These are phyloP conservation scores for Combretum micranthum DNA, from an alignment of 345 rosid species.

Conservation along the genomic window DNA sequence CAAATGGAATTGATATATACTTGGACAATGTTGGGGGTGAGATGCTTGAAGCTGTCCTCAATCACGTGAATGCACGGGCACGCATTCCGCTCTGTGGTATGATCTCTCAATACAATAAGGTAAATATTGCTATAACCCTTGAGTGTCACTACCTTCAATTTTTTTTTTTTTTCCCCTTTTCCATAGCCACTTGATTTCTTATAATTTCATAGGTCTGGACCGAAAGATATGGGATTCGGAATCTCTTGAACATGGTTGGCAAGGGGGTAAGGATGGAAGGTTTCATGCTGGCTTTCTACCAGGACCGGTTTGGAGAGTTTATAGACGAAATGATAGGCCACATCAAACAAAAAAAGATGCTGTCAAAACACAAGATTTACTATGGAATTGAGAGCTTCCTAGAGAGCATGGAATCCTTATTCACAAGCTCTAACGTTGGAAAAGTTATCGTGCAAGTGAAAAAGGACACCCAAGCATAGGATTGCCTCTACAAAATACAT, in stretches of 20 bases:
- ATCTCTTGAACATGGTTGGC: background rate
- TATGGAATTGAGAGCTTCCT: conserved; percentile 1
- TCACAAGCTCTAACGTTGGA: background rate
- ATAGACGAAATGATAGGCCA: background rate
- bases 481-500: background rate
- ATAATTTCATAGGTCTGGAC: background rate
- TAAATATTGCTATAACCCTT: background rate
- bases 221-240: background rate
- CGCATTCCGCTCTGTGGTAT: conserved; percentile 28
- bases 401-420: background rate
- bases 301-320: background rate
- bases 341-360: background rate
- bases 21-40: conserved; percentile 40
- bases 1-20: conserved; percentile 33
- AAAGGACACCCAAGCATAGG: too few species aligned
- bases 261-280: background rate
- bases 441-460: too few species aligned
- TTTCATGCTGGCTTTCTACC: background rate
- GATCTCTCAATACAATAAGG: conserved; percentile 40
- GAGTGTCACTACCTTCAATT: background rate
- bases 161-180: background rate
- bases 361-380: background rate
- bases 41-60: conserved; percentile 41
- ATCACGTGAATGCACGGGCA: conserved; percentile 26
- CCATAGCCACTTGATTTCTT: background rate